Conservation (phyloP, 2,329 filamentous ascomycete species). For the Curvularia hawaiiensis region DNA sequence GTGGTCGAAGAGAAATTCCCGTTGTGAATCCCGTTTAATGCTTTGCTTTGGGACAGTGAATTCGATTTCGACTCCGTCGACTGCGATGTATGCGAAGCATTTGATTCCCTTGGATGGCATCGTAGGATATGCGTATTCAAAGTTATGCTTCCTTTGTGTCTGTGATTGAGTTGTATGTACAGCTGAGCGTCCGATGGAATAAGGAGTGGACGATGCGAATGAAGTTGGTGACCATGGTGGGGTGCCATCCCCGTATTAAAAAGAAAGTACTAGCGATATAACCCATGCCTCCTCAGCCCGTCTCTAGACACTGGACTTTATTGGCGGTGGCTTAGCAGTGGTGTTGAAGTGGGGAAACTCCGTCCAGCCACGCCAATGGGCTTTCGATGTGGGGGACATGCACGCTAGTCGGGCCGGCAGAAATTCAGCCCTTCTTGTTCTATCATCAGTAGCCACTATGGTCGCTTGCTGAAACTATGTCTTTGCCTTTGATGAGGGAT, state of each 20-base stretch:
- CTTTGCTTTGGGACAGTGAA: constrained; percentile 51
- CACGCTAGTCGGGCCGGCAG: constrained; percentile 3
- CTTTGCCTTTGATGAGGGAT: not conserved
- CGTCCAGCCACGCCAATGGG: constrained; percentile 4
- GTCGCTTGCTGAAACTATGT: not conserved
- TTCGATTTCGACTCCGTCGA: constrained; percentile 51
- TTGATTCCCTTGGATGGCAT: constrained; percentile 46
- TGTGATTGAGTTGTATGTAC: not conserved
- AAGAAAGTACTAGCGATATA: not conserved
- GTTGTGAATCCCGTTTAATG: constrained; percentile 39
- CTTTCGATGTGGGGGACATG: not conserved
- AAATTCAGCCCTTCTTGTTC: not conserved
- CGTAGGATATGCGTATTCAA: not conserved
- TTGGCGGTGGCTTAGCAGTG: constrained; percentile 20
- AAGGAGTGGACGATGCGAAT: not conserved
- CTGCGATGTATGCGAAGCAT: constrained; percentile 43
- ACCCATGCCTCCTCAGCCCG: constrained; percentile 12
- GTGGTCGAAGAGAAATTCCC: constrained; percentile 48
- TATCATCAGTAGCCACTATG: not conserved
- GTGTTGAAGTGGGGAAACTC: constrained; percentile 16
- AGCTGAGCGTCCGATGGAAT: not conserved
- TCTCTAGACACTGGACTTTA: constrained; percentile 8
- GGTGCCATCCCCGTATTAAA: constrained; percentile 7
- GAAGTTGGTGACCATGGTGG: not conserved
- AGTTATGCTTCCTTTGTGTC: not conserved